Percentiles rank a stretch among this genome's conserved stretches.
Evolutionary conservation across 306 rosid genomes (phyloP).

Genomic region (Albizia julibrissin): DNA sequence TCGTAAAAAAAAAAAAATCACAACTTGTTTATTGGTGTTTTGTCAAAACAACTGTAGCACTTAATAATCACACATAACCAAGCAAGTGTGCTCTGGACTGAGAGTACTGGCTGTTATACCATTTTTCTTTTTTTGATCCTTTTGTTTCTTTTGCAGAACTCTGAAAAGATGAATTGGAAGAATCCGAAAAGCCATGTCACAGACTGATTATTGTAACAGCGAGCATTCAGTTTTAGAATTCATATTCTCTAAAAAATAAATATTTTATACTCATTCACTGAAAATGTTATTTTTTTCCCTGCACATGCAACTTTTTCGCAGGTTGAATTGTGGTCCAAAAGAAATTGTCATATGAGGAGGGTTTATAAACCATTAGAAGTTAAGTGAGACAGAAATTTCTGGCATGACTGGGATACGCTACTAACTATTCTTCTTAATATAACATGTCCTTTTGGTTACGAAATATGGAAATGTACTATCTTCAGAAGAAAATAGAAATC

Average conservation of each 20-base stretch:
- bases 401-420: not conserved
- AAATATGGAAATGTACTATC: not conserved
- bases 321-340: constrained; percentile 28
- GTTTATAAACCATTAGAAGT: not conserved
- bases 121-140: not conserved
- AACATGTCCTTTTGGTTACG: not conserved
- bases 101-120: not conserved
- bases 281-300: not conserved
- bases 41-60: constrained; percentile 12
- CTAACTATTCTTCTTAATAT: constrained; percentile 8
- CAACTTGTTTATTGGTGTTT: not conserved
- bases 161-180: constrained; percentile 47
- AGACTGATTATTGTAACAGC: constrained; percentile 37
- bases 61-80: not conserved
- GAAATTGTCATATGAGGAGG: not conserved
- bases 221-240: constrained; percentile 31
- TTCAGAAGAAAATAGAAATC: not conserved
- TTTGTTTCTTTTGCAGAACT: not conserved
- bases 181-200: constrained; percentile 30
- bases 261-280: constrained; percentile 38
- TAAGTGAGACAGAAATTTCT: not conserved
- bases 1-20: not conserved
- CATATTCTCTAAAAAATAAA: constrained; percentile 21
- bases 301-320: not conserved
- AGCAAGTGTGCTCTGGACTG: not conserved